Conservation (phyloP, 2,329 filamentous ascomycete genomes). For the Biscogniauxia marginata region DNA sequence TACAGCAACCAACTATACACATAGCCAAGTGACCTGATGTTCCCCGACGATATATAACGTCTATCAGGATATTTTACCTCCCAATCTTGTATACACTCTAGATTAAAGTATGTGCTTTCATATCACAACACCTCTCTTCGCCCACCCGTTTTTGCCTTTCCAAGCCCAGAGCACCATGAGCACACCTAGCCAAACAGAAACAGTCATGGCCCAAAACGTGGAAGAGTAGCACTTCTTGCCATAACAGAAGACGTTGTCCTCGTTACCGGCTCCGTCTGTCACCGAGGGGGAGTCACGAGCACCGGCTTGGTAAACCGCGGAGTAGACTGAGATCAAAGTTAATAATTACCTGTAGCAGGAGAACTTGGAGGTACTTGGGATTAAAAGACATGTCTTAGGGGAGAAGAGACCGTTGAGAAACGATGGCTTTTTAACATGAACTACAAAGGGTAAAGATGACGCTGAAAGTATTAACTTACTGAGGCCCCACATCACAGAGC, state of each 20-base stretch:
- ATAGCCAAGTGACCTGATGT: not conserved
- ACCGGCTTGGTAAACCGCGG: constrained; percentile 71
- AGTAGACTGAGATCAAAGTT: constrained; percentile 60
- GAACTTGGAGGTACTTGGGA: not conserved
- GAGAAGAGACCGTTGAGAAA: not conserved
- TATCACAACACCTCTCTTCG: constrained; percentile 70
- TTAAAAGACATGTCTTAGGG: not conserved
- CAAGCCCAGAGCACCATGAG: constrained; percentile 74
- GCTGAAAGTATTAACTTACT: constrained; percentile 16
- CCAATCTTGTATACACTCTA: not conserved
- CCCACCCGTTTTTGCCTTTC: constrained; percentile 77
- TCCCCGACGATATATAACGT: not conserved
- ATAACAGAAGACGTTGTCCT: constrained; percentile 67
- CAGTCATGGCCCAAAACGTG: constrained; percentile 84
- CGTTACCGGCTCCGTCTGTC: constrained; percentile 26
- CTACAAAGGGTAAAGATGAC: not conserved
- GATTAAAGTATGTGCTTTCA: constrained; percentile 10
- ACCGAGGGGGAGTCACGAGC: constrained; percentile 44
- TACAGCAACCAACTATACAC: not conserved
- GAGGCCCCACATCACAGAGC: constrained; percentile 85
- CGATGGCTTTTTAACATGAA: not conserved
- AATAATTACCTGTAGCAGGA: not conserved
- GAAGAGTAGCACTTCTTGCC: constrained; percentile 77
- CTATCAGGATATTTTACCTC: not conserved
- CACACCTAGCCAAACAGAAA: constrained; percentile 76